phyloP scores from a whole-genome alignment of 257 asterid species.

The Cordia subcordata region DNA sequence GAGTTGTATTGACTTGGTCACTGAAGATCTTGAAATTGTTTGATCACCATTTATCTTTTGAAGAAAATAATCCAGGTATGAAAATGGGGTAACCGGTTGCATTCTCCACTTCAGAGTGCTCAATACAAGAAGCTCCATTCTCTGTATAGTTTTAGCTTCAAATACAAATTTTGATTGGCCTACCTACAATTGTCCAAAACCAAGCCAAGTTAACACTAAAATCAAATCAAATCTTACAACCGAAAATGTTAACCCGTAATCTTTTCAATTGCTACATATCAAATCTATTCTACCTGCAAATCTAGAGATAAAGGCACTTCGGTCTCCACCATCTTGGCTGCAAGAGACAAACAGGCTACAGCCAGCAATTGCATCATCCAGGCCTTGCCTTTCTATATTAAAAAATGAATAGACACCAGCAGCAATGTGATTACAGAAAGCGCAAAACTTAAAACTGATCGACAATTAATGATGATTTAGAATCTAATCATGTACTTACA shows the following conservation, averaged over 20 bases:
- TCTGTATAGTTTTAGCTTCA: slow-evolving; percentile 36
- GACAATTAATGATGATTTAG: not conserved
- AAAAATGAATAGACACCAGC: slow-evolving; percentile 7
- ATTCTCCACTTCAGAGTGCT: slow-evolving; percentile 38
- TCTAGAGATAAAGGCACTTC: slow-evolving; percentile 33
- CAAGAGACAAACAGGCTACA: slow-evolving; percentile 42
- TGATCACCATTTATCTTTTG: slow-evolving; percentile 21
- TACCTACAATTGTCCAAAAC: slow-evolving; percentile 13
- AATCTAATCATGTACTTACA: slow-evolving; percentile 22
- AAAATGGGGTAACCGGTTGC: slow-evolving; percentile 42
- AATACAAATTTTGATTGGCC: slow-evolving; percentile 23
- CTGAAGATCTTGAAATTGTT: slow-evolving; percentile 15
- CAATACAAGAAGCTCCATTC: slow-evolving; percentile 45
- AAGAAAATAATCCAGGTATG: slow-evolving; percentile 33
- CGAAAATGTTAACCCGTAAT: not conserved
- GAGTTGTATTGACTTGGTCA: slow-evolving; percentile 25
- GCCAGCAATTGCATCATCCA: slow-evolving; percentile 43
- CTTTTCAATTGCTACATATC: not conserved
- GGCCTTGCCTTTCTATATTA: slow-evolving; percentile 18
- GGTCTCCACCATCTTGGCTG: slow-evolving; percentile 47
- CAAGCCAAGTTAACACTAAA: not conserved
- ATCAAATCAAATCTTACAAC: not conserved
- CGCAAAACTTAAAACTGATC: not conserved
- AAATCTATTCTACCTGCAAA: slow-evolving; percentile 27
- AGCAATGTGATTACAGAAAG: slow-evolving; percentile 4